Evolutionary conservation across 2,329 filamentous ascomycete species (phyloP).

Genomic region (Xylariales sp.): DNA sequence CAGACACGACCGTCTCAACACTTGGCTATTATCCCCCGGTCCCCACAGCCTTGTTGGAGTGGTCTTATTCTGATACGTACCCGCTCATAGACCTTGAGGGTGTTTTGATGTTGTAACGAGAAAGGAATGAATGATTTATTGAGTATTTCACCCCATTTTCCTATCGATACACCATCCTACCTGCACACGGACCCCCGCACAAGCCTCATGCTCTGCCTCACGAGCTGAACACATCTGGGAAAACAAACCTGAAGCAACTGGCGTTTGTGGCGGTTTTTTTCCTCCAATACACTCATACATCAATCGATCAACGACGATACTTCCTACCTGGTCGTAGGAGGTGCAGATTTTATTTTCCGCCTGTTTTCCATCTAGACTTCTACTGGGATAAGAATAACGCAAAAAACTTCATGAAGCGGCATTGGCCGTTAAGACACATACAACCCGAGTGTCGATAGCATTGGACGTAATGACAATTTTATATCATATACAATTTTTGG

Average conservation of each 20-base stretch:
- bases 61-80: background rate
- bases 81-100: background rate
- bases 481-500: background rate
- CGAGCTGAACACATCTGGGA: background rate
- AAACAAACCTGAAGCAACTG: conserved; percentile 5
- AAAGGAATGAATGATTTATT: conserved; percentile 11
- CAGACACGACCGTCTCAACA: background rate
- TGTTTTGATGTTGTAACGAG: conserved; percentile 1
- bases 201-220: conserved; percentile 2
- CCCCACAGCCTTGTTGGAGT: background rate
- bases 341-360: conserved; percentile 2
- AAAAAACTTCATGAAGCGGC: conserved; percentile 15
- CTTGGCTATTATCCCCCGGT: background rate
- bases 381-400: conserved; percentile 5
- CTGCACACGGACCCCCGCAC: background rate
- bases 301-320: background rate
- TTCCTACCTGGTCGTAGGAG: conserved; percentile 27
- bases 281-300: background rate
- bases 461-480: conserved; percentile 18
- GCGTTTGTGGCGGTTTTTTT: background rate
- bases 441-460: background rate
- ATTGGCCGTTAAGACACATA: conserved; percentile 3
- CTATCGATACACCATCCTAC: conserved; percentile 8
- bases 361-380: conserved; percentile 24
- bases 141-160: conserved; percentile 4